A percentile compares a stretch with the other conserved stretches of the same genome.
Evolutionary conservation across 768 basidiomycete species (phyloP).

Genomic region (Cystobasidium ongulense): DNA sequence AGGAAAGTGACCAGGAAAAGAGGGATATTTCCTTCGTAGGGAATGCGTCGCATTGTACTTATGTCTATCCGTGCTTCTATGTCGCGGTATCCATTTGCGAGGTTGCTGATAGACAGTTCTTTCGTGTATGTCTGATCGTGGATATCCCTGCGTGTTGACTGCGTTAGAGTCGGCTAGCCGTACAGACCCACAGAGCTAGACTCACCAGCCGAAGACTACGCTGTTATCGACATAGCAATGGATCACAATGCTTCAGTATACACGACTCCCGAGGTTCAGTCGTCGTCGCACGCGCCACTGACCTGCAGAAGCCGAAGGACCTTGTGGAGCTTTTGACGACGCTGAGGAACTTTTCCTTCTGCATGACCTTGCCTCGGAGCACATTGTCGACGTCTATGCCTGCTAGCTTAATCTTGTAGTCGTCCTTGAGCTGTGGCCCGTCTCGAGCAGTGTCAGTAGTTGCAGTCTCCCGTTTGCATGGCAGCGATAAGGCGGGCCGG

Average conservation of each 20-base stretch:
- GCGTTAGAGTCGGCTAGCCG: neutral
- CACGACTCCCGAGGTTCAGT: too few relatives aligned
- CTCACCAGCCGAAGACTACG: constrained; percentile 38
- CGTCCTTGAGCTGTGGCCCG: constrained; percentile 21
- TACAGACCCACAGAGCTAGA: constrained; percentile 46
- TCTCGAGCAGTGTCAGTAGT: neutral
- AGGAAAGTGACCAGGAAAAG: constrained; percentile 88
- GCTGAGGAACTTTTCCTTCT: constrained; percentile 30
- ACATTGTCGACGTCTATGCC: constrained; percentile 36
- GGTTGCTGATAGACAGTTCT: constrained; percentile 85
- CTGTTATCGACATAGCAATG: neutral
- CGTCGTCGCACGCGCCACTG: neutral
- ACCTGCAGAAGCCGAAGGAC: constrained; percentile 36
- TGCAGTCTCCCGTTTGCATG: neutral
- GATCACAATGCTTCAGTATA: too few relatives aligned
- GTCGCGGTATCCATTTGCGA: constrained; percentile 83
- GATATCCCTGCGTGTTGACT: constrained; percentile 66
- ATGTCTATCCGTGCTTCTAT: constrained; percentile 77
- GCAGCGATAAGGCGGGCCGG: neutral
- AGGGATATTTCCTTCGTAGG: constrained; percentile 83
- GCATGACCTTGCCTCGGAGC: constrained; percentile 32
- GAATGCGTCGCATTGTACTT: constrained; percentile 74
- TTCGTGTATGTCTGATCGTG: constrained; percentile 75
- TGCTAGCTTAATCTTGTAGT: constrained; percentile 30
- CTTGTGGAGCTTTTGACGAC: constrained; percentile 5